Percentiles rank a stretch among this genome's conserved stretches.
These are phyloP conservation scores for Sedum album DNA, from an alignment of 164 flowering plant genomes.

Conservation along the genomic window DNA sequence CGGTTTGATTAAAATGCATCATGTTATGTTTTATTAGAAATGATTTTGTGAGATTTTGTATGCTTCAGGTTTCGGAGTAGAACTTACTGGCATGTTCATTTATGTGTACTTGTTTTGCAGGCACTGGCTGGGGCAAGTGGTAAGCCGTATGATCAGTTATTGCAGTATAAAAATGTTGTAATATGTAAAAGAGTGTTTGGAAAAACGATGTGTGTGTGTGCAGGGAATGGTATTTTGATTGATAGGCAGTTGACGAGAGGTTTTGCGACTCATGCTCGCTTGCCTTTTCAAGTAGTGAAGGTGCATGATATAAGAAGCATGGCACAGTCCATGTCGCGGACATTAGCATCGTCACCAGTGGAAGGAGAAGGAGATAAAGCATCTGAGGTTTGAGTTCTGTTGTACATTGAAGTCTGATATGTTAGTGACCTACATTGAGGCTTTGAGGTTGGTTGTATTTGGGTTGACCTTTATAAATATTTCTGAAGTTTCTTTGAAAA, in stretches of 20 bases:
- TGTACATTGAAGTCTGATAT: not conserved
- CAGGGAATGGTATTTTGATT: slow-evolving; percentile 17
- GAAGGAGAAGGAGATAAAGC: slow-evolving; percentile 10
- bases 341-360: slow-evolving; percentile 32
- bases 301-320: slow-evolving; percentile 7
- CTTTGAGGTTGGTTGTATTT: no score
- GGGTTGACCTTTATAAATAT: no score
- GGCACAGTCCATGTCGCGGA: slow-evolving; percentile 18
- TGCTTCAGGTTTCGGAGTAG: not conserved
- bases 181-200: not conserved
- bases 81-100: not conserved
- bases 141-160: not conserved
- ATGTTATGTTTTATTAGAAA: not conserved
- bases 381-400: slow-evolving; percentile 7
- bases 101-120: not conserved
- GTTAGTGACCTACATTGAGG: no score
- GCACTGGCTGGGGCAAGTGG: not conserved
- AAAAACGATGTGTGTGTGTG: no score
- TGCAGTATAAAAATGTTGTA: not conserved
- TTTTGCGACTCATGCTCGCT: not conserved
- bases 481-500: not conserved
- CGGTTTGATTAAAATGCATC: not conserved
- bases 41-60: not conserved
- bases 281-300: slow-evolving; percentile 10
- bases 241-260: slow-evolving; percentile 15